phyloP scores from a whole-genome alignment of 2,329 filamentous ascomycete genomes.

The Cytospora leucostoma region DNA sequence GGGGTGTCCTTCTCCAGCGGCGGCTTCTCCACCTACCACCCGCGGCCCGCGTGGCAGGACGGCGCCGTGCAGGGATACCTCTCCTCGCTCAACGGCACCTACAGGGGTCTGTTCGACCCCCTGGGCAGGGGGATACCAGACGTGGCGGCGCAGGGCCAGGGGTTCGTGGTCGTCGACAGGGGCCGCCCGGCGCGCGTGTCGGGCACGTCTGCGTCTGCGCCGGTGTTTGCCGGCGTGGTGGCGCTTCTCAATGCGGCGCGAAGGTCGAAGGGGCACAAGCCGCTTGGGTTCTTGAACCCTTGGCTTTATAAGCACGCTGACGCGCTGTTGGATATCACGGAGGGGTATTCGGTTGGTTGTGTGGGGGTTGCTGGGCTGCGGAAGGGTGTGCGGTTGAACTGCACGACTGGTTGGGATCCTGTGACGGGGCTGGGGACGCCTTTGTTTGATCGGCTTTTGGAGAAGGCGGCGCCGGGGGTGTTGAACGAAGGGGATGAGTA shows the following conservation, averaged over 20 bases:
- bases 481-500: slow-evolving; percentile 7
- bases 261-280: slow-evolving; percentile 37
- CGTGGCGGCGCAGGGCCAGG: slow-evolving; percentile 50
- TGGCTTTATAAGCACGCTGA: slow-evolving; percentile 38
- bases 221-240: slow-evolving; percentile 43
- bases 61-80: slow-evolving; percentile 38
- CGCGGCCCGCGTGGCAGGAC: slow-evolving; percentile 39
- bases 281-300: slow-evolving; percentile 43
- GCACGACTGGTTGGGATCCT: slow-evolving; percentile 47
- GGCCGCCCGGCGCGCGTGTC: slow-evolving; percentile 33
- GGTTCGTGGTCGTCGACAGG: slow-evolving; percentile 45
- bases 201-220: slow-evolving; percentile 41
- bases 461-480: slow-evolving; percentile 20
- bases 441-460: slow-evolving; percentile 21
- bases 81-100: slow-evolving; percentile 41
- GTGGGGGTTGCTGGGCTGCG: slow-evolving; percentile 6
- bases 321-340: slow-evolving; percentile 36
- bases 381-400: slow-evolving; percentile 22
- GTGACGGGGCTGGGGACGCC: slow-evolving; percentile 27
- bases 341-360: slow-evolving; percentile 29
- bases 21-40: slow-evolving; percentile 44
- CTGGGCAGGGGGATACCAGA: slow-evolving; percentile 43
- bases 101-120: slow-evolving; percentile 39
- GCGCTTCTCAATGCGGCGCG: slow-evolving; percentile 46
- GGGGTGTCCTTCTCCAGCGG: slow-evolving; percentile 42